Evolutionary conservation across 352 stramenopile genomes (phyloP), one percentile per base, ranked within the genome.

Genomic region (Globisporangium irregulare): DNA sequence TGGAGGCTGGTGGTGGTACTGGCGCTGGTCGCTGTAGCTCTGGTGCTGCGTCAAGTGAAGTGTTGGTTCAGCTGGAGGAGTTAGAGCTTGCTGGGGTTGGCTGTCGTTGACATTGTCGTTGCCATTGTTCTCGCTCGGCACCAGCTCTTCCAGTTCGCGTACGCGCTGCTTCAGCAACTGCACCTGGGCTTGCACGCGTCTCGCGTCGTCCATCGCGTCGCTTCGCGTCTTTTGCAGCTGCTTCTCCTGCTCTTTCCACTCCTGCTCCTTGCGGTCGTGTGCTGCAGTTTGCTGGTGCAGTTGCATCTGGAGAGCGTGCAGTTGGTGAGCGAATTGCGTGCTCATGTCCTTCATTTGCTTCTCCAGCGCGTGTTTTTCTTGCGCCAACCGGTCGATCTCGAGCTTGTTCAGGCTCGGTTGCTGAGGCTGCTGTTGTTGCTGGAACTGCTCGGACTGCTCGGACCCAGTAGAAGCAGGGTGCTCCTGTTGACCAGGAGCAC

Each of bases 281-380:
- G 54, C 34, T 8, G 29, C 32, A 20, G 1, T 57, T 22, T 41
- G 46, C 38, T 69, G 64, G 41, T 69, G 55, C 8, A 64, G 29
- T 38, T 69, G 38, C 5, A n/a, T 9, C 3, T 62, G 54, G 12
- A 69, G 34, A 8, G 55, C 20, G 38, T 59, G 57, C 10, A 69
- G 20, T 14, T 69, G 64, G 24, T 41, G 27, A 6, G n/a, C 55
- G 25, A 58, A 59, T 8, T 69, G 43, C 5, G 34, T 54, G 22
- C 41, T 27, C 25, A 59, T 4, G 12, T 58, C 57, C 22, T 50
- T 22, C 24, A 69, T 22, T 43, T 69, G 64, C 14, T 69, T 56
- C 14, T 32, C 38, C 15, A 69, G 60, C 38, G 24, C 46, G 15
- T 59, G 22, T 15, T 69, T 64, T 15, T 43, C 38, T 2, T 46